A percentile compares a stretch with the other conserved stretches of the same genome.
These are phyloP conservation scores for Serendipita indica DNA, from an alignment of 768 basidiomycete genomes.

Conservation along the genomic window DNA sequence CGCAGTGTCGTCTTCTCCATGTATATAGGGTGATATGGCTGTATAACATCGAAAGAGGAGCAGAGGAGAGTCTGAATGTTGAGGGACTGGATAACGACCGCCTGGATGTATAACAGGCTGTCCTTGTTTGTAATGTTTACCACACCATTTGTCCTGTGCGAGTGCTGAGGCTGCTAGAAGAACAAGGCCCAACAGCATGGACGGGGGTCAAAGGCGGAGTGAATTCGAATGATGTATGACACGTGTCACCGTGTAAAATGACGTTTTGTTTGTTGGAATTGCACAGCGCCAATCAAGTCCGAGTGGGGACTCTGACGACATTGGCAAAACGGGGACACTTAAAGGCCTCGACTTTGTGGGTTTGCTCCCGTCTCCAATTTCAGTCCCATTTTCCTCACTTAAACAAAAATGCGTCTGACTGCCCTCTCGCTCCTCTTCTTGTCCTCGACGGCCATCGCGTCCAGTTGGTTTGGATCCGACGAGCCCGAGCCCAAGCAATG, in stretches of 20 bases:
- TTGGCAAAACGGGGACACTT: no score
- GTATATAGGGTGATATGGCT: background rate
- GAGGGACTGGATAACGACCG: background rate
- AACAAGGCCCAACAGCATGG: no score
- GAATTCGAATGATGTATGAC: no score
- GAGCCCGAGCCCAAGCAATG: conserved; percentile 22
- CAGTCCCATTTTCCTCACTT: no score
- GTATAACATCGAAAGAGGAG: background rate
- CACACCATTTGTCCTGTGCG: background rate
- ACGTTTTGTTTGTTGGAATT: no score
- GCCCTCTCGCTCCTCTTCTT: background rate
- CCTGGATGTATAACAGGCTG: background rate
- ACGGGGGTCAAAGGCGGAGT: no score
- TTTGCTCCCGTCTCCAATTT: no score
- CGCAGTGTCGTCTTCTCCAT: conserved; percentile 1
- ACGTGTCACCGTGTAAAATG: no score
- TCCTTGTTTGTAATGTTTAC: background rate
- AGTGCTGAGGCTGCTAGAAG: background rate
- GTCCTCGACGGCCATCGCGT: background rate
- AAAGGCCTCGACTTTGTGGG: no score
- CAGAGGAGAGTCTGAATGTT: background rate
- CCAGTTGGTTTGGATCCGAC: background rate
- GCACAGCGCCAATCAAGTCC: no score
- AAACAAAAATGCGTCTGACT: background rate
- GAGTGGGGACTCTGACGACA: no score